Evolutionary conservation across 331 rosid genomes (phyloP).

Genomic region (Prunus yedoensis): DNA sequence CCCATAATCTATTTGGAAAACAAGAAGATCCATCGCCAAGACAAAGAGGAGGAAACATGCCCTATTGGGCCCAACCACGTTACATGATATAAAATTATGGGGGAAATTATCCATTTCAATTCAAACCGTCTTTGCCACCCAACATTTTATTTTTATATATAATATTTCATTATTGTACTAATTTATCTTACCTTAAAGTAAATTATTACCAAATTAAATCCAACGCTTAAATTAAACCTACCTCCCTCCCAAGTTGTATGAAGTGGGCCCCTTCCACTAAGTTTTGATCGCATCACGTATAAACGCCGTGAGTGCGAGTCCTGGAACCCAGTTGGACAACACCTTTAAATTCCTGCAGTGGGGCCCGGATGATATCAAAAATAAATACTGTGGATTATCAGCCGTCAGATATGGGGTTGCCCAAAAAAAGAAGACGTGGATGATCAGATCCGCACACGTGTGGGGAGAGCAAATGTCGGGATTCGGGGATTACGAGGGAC

Average conservation of each 20-base stretch:
- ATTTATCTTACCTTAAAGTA: background rate
- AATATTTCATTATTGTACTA: background rate
- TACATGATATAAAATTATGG: background rate
- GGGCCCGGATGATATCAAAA: background rate
- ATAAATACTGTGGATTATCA: background rate
- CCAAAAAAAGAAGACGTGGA: background rate
- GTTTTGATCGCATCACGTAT: slow-evolving; percentile 31
- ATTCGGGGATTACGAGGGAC: slow-evolving; percentile 43
- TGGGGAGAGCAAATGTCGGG: slow-evolving; percentile 7
- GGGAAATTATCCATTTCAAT: slow-evolving; percentile 11
- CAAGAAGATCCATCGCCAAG: background rate
- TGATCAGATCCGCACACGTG: slow-evolving; percentile 19
- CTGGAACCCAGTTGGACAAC: slow-evolving; percentile 42
- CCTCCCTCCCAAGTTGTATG: slow-evolving; percentile 12
- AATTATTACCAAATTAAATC: background rate
- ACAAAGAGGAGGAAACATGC: background rate
- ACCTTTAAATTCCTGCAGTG: slow-evolving; percentile 1
- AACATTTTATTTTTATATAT: background rate
- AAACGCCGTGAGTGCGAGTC: background rate
- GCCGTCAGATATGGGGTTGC: slow-evolving; percentile 17
- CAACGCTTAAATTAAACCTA: background rate
- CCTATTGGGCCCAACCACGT: slow-evolving; percentile 4
- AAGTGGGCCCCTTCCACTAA: background rate
- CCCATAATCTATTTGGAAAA: background rate
- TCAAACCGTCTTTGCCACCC: slow-evolving; percentile 2